Conservation (phyloP, 768 basidiomycete genomes). For the Pleurotus salmoneostramineus region DNA sequence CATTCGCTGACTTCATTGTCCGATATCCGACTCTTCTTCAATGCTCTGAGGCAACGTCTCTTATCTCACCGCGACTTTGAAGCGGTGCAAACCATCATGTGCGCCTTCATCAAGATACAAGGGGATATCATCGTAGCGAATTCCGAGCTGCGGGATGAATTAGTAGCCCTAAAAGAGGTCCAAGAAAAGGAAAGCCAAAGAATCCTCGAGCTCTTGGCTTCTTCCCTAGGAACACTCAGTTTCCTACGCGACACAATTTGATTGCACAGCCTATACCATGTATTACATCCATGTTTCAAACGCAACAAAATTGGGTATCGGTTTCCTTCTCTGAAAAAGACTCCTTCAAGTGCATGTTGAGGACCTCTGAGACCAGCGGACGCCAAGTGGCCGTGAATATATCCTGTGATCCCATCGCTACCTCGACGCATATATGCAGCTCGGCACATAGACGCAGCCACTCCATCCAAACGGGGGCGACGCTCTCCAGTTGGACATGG, state of each 20-base stretch:
- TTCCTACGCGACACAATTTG: conserved; percentile 66
- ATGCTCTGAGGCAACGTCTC: conserved; percentile 70
- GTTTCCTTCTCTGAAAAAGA: too few species aligned
- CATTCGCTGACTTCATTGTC: conserved; percentile 69
- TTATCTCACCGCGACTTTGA: conserved; percentile 88
- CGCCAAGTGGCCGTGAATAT: not conserved
- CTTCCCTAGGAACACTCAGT: conserved; percentile 69
- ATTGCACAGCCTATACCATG: too few species aligned
- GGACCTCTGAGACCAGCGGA: not conserved
- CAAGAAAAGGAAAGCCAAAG: conserved; percentile 79
- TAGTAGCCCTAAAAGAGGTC: conserved; percentile 57
- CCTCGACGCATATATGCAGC: not conserved
- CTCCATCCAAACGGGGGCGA: not conserved
- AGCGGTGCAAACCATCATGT: conserved; percentile 85
- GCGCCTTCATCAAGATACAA: conserved; percentile 81
- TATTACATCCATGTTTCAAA: too few species aligned
- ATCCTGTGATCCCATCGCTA: not conserved
- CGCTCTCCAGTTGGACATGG: not conserved
- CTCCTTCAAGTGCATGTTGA: not conserved
- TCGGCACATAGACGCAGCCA: not conserved
- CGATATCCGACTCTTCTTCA: conserved; percentile 64
- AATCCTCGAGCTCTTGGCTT: conserved; percentile 69
- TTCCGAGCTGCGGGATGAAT: conserved; percentile 50
- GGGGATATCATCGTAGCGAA: conserved; percentile 76
- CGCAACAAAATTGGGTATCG: too few species aligned